phyloP scores from a whole-genome alignment of 2,329 filamentous ascomycete species.

The Plectosphaerella sp. region DNA sequence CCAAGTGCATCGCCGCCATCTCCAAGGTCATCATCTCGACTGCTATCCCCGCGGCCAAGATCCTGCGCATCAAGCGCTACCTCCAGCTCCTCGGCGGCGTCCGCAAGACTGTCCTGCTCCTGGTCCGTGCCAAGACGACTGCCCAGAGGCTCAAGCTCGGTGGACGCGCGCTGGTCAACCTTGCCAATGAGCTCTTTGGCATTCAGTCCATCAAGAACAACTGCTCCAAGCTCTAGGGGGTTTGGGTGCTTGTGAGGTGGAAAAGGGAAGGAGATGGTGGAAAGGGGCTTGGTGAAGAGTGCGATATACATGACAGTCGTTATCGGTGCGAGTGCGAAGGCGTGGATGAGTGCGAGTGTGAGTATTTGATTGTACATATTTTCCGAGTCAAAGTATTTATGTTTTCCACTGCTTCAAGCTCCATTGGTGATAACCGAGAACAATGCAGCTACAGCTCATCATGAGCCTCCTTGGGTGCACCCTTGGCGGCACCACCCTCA shows the following conservation, averaged over 20 bases:
- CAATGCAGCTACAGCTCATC: not conserved
- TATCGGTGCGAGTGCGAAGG: not conserved
- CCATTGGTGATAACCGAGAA: not conserved
- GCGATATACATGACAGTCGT: not conserved
- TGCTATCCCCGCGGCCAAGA: constrained; percentile 16
- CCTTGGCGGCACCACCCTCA: not conserved
- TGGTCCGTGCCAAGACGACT: constrained; percentile 14
- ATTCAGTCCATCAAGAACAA: constrained; percentile 14
- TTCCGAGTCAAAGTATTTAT: too few relatives aligned
- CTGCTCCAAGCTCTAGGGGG: constrained; percentile 10
- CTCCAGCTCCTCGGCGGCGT: constrained; percentile 18
- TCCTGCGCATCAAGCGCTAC: constrained; percentile 19
- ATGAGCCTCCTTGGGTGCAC: not conserved
- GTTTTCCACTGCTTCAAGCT: too few relatives aligned
- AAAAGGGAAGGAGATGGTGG: not conserved
- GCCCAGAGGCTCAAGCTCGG: constrained; percentile 15
- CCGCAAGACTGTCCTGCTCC: constrained; percentile 15
- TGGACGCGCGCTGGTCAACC: constrained; percentile 13
- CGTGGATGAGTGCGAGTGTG: too few relatives aligned
- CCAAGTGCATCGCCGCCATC: constrained; percentile 16
- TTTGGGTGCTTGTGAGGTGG: too few relatives aligned
- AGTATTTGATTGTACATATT: too few relatives aligned
- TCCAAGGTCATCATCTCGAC: constrained; percentile 14
- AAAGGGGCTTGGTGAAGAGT: not conserved
- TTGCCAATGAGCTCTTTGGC: constrained; percentile 14